Percentiles rank a stretch among this genome's conserved stretches.
Evolutionary conservation across 805 yeast genomes (phyloP).

Genomic region (Wilhelminamyces savonicus): DNA sequence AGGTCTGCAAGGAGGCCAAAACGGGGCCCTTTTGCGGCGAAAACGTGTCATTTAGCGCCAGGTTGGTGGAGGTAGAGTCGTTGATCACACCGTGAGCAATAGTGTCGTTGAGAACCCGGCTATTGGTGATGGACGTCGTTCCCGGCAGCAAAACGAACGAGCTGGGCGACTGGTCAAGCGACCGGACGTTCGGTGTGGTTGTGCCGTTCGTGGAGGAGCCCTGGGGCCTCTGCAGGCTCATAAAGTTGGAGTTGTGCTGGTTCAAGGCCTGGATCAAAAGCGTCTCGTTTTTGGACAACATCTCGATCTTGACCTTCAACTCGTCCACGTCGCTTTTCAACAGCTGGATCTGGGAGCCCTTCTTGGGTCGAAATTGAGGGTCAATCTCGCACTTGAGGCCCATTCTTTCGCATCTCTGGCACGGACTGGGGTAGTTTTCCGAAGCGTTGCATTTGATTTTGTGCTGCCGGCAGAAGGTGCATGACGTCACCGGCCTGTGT

Average conservation of each 20-base stretch:
- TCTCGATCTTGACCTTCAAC: constrained; percentile 64
- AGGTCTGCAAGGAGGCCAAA: background rate
- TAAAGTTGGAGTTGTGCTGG: constrained; percentile 30
- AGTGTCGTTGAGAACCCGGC: no score
- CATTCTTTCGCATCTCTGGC: constrained; percentile 78
- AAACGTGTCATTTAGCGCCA: background rate
- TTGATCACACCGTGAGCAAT: constrained; percentile 1
- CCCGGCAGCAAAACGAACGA: no score
- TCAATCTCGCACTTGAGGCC: constrained; percentile 79
- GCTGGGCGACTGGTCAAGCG: constrained; percentile 1
- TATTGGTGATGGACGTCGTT: no score
- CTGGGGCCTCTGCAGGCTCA: constrained; percentile 13
- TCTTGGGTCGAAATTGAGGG: constrained; percentile 85
- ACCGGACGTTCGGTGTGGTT: background rate
- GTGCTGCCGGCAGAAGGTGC: constrained; percentile 92
- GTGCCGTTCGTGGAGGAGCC: background rate
- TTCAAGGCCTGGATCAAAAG: constrained; percentile 59
- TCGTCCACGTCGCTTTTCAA: constrained; percentile 82
- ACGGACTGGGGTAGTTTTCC: constrained; percentile 73
- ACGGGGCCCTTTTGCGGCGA: background rate
- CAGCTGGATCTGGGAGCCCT: constrained; percentile 84
- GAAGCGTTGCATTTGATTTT: constrained; percentile 91
- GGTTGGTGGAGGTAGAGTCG: constrained; percentile 1
- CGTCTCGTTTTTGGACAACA: constrained; percentile 56
- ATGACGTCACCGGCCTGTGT: constrained; percentile 85